These are phyloP conservation scores for Medicago truncatula DNA, from an alignment of 306 rosid genomes.

Conservation along the genomic window MtrunA17r5.0-ANR NC_053046.1:13015001-13015500, in stretches of 20 bases:
- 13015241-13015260: neutral
- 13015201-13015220: neutral
- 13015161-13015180: neutral
- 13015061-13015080: neutral
- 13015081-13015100: constrained; percentile 59
- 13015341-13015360: no score
- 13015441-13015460: no score
- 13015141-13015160: neutral
- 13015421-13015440: no score
- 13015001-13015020: constrained; percentile 23
- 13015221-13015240: neutral
- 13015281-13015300: constrained; percentile 27
- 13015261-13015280: constrained; percentile 24
- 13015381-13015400: no score
- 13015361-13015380: no score
- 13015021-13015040: constrained; percentile 26
- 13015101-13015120: constrained; percentile 24
- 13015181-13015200: neutral
- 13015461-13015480: no score
- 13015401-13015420: no score
- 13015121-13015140: neutral
- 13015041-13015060: constrained; percentile 40
- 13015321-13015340: neutral
- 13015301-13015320: neutral
- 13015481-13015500: no score